Conservation (phyloP, 1,139 yeast genomes). For the Pneumocystis carinii region DNA sequence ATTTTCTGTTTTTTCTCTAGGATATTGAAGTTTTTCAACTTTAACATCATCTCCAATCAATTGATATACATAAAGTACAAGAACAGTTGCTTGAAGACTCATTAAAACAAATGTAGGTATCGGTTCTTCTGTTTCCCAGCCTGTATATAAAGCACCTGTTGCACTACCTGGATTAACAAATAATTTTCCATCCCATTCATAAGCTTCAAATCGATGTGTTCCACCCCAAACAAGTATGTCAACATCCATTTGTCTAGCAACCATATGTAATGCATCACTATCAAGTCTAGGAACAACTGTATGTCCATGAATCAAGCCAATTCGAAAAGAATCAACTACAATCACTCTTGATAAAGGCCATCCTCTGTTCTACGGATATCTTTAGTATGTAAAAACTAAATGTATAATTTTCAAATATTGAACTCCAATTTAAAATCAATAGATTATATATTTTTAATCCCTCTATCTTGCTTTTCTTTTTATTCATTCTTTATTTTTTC, state of each 20-base stretch:
- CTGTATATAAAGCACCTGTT: slow-evolving; percentile 60
- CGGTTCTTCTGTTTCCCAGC: slow-evolving; percentile 28
- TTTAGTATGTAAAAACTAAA: slow-evolving; percentile 1
- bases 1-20: background rate
- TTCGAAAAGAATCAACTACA: slow-evolving; percentile 51
- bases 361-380: background rate
- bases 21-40: slow-evolving; percentile 76
- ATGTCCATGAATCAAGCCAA: slow-evolving; percentile 78
- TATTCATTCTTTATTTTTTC: slow-evolving; percentile 5
- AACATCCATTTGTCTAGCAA: slow-evolving; percentile 84
- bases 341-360: slow-evolving; percentile 51
- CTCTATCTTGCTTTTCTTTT: background rate
- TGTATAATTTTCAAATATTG: background rate
- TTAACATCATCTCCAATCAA: slow-evolving; percentile 68
- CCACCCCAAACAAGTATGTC: slow-evolving; percentile 96
- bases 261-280: slow-evolving; percentile 63
- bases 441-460: background rate
- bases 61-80: slow-evolving; percentile 76
- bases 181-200: slow-evolving; percentile 79
- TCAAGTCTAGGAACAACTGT: slow-evolving; percentile 74
- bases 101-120: slow-evolving; percentile 81
- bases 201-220: slow-evolving; percentile 82
- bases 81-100: slow-evolving; percentile 62
- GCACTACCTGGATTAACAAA: slow-evolving; percentile 93
- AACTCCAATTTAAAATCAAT: background rate